A percentile compares a stretch with the other conserved stretches of the same genome.
These are phyloP conservation scores for Amylocarpus encephaloides DNA, from an alignment of 2,329 filamentous ascomycete genomes.

Conservation along the genomic window DNA sequence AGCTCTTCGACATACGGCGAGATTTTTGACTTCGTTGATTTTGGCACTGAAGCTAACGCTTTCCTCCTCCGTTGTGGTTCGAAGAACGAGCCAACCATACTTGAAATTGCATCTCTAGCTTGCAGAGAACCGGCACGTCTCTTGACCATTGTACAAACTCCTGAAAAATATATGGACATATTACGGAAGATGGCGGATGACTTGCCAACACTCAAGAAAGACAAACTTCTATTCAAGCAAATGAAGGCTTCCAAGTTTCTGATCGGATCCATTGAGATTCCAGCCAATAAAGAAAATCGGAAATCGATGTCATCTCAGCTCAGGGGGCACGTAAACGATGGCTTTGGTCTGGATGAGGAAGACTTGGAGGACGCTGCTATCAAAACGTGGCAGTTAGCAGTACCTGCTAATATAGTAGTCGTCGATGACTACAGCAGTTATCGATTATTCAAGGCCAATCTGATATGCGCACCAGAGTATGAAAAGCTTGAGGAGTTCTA, in stretches of 20 bases:
- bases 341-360: constrained; percentile 36
- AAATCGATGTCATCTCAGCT: constrained; percentile 10
- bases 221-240: constrained; percentile 69
- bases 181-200: constrained; percentile 76
- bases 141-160: constrained; percentile 69
- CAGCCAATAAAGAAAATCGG: constrained; percentile 20
- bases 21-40: constrained; percentile 96
- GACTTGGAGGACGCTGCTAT: constrained; percentile 38
- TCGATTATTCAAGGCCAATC: constrained; percentile 74
- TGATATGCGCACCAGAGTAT: constrained; percentile 86
- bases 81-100: constrained; percentile 81
- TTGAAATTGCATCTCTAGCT: constrained; percentile 78
- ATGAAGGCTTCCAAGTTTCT: constrained; percentile 74
- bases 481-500: constrained; percentile 84
- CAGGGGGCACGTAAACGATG: not conserved
- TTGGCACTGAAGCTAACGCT: constrained; percentile 77
- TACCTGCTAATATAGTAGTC: constrained; percentile 66
- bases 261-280: constrained; percentile 73
- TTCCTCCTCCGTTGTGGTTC: constrained; percentile 87
- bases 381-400: constrained; percentile 62
- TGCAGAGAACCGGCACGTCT: constrained; percentile 77
- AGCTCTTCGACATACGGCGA: constrained; percentile 65
- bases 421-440: constrained; percentile 87
- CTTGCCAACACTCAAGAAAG: constrained; percentile 61
- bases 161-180: constrained; percentile 81